Conservation (phyloP, 1,139 yeast genomes). For the Blastobotrys elegans region DNA sequence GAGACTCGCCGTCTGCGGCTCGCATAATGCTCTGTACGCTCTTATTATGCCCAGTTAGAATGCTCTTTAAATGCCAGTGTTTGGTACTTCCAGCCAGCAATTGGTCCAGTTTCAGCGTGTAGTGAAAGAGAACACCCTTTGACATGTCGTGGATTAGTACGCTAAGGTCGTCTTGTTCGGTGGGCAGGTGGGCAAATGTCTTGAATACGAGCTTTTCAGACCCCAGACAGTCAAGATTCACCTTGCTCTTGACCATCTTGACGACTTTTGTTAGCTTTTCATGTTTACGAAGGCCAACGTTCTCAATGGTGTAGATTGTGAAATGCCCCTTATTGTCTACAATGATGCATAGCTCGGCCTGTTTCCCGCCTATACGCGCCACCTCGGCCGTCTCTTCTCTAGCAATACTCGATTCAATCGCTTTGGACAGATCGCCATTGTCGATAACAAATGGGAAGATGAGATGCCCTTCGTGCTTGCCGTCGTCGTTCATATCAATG, state of each 20-base stretch:
- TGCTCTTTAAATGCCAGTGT: conserved; percentile 14
- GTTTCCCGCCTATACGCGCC: conserved; percentile 10
- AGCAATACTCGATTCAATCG: conserved; percentile 35
- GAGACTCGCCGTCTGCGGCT: conserved; percentile 56
- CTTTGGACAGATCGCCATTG: conserved; percentile 44
- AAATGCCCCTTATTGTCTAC: conserved; percentile 7
- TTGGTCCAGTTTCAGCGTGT: conserved; percentile 19
- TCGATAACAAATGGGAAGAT: conserved; percentile 35
- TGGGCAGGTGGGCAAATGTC: conserved; percentile 8
- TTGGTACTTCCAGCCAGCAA: conserved; percentile 8
- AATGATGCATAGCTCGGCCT: conserved; percentile 14
- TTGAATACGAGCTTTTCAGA: neutral
- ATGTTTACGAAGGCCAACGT: conserved; percentile 12
- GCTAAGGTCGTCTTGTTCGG: conserved; percentile 25
- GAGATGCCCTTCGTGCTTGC: conserved; percentile 7
- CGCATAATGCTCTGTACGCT: conserved; percentile 64
- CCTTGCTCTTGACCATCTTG: conserved; percentile 2
- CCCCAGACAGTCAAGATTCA: conserved; percentile 1
- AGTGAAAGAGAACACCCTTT: conserved; percentile 40
- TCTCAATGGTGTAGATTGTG: conserved; percentile 13
- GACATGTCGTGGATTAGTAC: conserved; percentile 51
- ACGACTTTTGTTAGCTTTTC: conserved; percentile 10
- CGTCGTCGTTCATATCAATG: conserved; percentile 34
- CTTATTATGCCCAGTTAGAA: conserved; percentile 81
- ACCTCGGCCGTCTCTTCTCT: conserved; percentile 21